These are phyloP conservation scores for Wickerhamiella azymoides DNA, from an alignment of 805 yeast species.

Conservation along the genomic window DNA sequence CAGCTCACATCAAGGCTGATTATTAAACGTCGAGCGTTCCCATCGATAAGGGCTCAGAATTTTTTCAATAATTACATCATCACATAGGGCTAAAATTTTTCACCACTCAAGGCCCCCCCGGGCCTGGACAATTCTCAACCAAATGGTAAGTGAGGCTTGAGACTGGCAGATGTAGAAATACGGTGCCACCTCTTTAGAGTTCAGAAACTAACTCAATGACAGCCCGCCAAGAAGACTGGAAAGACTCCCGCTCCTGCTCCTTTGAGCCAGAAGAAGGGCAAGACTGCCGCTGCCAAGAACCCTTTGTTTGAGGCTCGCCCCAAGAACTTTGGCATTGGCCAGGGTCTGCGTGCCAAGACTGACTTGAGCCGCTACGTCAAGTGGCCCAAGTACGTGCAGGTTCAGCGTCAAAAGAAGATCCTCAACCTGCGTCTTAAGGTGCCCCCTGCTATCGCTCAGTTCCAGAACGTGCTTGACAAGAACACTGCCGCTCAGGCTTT, in stretches of 20 bases:
- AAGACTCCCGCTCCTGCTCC: conserved; percentile 90
- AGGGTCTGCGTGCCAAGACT: conserved; percentile 85
- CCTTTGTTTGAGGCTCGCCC: conserved; percentile 85
- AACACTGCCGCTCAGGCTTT: conserved; percentile 96
- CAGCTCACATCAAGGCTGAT: too few relatives aligned
- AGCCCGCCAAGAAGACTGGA: conserved; percentile 64
- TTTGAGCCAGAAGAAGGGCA: conserved; percentile 28
- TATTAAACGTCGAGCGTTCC: too few relatives aligned
- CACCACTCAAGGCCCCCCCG: background rate
- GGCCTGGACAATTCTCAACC: background rate
- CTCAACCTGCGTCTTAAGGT: conserved; percentile 92
- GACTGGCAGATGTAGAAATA: conserved; percentile 2
- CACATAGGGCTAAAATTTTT: conserved; percentile 4
- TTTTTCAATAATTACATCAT: background rate
- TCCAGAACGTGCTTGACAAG: conserved; percentile 92
- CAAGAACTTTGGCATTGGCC: conserved; percentile 93
- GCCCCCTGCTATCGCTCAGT: conserved; percentile 97
- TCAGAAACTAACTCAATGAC: conserved; percentile 23
- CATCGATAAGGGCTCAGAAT: background rate
- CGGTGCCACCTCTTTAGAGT: conserved; percentile 4
- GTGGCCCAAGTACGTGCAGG: conserved; percentile 98
- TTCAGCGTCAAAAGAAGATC: conserved; percentile 98
- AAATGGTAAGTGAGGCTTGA: conserved; percentile 8
- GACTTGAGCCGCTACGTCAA: conserved; percentile 94
- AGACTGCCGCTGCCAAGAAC: conserved; percentile 39